These are phyloP conservation scores for Luzula sylvatica DNA, from an alignment of 176 grass and related monocot species.

Conservation along the genomic window DNA sequence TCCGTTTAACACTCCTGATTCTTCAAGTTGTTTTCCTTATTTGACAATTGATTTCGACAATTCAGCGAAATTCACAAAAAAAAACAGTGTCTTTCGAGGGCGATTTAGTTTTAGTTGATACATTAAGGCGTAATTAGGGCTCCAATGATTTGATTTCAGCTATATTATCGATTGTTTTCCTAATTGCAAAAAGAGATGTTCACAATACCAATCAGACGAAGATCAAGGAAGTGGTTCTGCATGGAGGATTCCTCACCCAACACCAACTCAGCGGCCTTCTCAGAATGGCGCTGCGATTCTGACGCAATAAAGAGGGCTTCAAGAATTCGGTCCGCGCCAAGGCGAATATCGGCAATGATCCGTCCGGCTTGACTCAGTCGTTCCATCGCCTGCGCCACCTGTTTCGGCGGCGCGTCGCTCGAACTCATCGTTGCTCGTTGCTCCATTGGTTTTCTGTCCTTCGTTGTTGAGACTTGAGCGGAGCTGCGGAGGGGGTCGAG, in stretches of 20 bases:
- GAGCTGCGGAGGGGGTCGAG: too few species aligned
- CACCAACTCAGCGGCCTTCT: slow-evolving; percentile 26
- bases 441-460: not conserved
- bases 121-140: too few species aligned
- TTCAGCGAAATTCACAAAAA: too few species aligned
- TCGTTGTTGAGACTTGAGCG: too few species aligned
- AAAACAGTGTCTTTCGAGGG: too few species aligned
- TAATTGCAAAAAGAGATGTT: not conserved
- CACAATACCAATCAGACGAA: slow-evolving; percentile 52
- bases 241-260: slow-evolving; percentile 56
- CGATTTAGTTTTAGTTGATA: too few species aligned
- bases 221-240: slow-evolving; percentile 80
- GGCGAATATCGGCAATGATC: slow-evolving; percentile 79
- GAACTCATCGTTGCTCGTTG: not conserved
- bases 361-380: slow-evolving; percentile 54
- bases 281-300: slow-evolving; percentile 30
- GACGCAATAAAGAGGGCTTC: slow-evolving; percentile 66
- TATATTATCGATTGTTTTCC: too few species aligned
- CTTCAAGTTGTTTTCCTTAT: slow-evolving; percentile 81
- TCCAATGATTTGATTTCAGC: too few species aligned
- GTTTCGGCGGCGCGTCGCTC: slow-evolving; percentile 81
- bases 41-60: too few species aligned
- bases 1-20: slow-evolving; percentile 73
- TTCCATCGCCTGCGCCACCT: slow-evolving; percentile 97
- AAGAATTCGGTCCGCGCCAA: slow-evolving; percentile 75